Evolutionary conservation across 2,329 filamentous ascomycete species (phyloP).

Genomic region (Aspergillus fischeri): DNA sequence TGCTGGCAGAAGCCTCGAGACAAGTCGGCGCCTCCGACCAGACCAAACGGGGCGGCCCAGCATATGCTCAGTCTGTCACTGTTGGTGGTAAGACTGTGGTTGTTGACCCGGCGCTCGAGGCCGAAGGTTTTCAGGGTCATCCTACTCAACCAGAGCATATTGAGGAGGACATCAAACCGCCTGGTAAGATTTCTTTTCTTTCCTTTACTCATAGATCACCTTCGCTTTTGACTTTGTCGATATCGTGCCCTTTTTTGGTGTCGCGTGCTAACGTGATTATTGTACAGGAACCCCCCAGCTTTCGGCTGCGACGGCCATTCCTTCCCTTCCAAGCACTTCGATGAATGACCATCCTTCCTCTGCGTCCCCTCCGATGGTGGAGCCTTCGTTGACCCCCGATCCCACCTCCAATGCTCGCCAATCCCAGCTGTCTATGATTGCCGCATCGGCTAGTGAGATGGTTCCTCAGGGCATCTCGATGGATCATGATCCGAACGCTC

Average conservation of each 20-base stretch:
- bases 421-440: slow-evolving; percentile 44
- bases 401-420: slow-evolving; percentile 35
- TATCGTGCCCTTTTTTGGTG: background rate
- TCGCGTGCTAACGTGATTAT: slow-evolving; percentile 11
- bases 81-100: slow-evolving; percentile 40
- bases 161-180: slow-evolving; percentile 22
- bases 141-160: slow-evolving; percentile 23
- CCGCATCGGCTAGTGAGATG: slow-evolving; percentile 45
- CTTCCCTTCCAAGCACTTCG: slow-evolving; percentile 29
- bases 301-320: slow-evolving; percentile 26
- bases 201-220: background rate
- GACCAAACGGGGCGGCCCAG: slow-evolving; percentile 38
- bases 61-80: slow-evolving; percentile 38
- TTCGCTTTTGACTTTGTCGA: slow-evolving; percentile 1
- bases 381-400: slow-evolving; percentile 33
- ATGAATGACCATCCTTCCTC: slow-evolving; percentile 29
- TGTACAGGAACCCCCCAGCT: slow-evolving; percentile 26
- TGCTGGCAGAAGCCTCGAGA: slow-evolving; percentile 80
- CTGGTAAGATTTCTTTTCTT: slow-evolving; percentile 14
- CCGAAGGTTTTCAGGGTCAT: slow-evolving; percentile 36
- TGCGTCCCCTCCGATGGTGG: slow-evolving; percentile 31
- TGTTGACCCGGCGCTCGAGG: slow-evolving; percentile 41
- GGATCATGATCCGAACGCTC: slow-evolving; percentile 28
- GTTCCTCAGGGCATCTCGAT: slow-evolving; percentile 36
- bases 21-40: slow-evolving; percentile 59